Base-by-base conservation (phyloP, 352 stramenopile genomes). In the Elongisporangium senticosum region DNA sequence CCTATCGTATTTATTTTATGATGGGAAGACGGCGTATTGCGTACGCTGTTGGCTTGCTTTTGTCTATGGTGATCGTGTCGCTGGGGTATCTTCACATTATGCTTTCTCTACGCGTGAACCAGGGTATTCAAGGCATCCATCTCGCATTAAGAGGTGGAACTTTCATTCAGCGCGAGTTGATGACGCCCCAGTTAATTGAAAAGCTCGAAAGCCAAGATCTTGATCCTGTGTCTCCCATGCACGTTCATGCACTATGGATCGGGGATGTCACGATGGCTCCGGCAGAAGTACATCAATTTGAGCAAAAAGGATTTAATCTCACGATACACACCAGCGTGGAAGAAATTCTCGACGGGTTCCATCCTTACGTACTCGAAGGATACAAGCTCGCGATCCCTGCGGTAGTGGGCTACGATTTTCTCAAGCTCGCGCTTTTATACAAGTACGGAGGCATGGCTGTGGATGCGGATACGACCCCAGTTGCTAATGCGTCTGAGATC, bases 401-500 rank as follows among this genome's bases (percentile, higher is more conserved):
- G 0, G 49, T 67, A 0, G 56, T 52, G 0, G 62, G 62, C 15
- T 58, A 48, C 47, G 62, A 67, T 47, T 63, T 67, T 10, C 56
- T 67, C 43, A 67, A 67, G 52, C 49, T 67, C 37, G 51, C 55
- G 22, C 4, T 67, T 13, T 28, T 67, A 4, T 67, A 67, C 62
- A 67, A 67, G 62, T 22, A 58, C 47, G 62, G 56, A 0, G 56
- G 62, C 0, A 19, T 67, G 0, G 56, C 47, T 7, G 62, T 59
- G 11, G 62, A 67, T 20, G 62, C 56, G 1, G 62, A 67, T 53
- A 67, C 62, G 17, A 47, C 21, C 1, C 62, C 62, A 2, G 23
- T 49, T 4, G 17, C 60, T 19, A 15, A 5, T 3, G 51, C 62
- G 4, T 39, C n/a, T 1, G 15, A 58, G 10, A n/a, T 67, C 40